phyloP scores from a whole-genome alignment of 768 basidiomycete genomes.

The Rubroboletus satanas region DNA sequence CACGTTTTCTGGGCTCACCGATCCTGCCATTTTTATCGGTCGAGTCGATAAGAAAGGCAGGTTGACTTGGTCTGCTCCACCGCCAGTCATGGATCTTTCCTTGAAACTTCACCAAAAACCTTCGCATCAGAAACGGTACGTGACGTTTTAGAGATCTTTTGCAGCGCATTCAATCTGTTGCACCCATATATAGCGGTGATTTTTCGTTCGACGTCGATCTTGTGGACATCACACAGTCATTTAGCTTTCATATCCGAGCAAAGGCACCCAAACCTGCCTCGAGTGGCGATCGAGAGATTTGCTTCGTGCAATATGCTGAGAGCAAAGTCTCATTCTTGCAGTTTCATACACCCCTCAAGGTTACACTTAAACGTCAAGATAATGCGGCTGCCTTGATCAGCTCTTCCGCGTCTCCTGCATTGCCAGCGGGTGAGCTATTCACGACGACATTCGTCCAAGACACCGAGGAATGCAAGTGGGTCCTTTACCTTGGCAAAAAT shows the following conservation, averaged over 20 bases:
- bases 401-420: not conserved
- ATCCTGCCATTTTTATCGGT: not conserved
- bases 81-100: not conserved
- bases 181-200: not conserved
- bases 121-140: not conserved
- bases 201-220: not conserved
- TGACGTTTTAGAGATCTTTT: not conserved
- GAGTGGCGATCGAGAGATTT: not conserved
- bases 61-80: not conserved
- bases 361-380: not conserved
- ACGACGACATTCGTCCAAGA: not conserved
- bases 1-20: not conserved
- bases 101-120: not conserved
- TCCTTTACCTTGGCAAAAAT: not conserved
- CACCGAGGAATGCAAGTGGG: not conserved
- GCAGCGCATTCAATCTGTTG: not conserved
- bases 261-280: not conserved
- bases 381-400: not conserved
- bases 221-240: not conserved
- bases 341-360: not conserved
- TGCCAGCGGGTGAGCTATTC: not conserved
- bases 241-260: not conserved
- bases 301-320: not conserved
- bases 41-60: not conserved
- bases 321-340: not conserved